Percentiles rank a stretch among this genome's conserved stretches.
Evolutionary conservation across 257 asterid species (phyloP).

Genomic region (Capsicum chinense): DNA sequence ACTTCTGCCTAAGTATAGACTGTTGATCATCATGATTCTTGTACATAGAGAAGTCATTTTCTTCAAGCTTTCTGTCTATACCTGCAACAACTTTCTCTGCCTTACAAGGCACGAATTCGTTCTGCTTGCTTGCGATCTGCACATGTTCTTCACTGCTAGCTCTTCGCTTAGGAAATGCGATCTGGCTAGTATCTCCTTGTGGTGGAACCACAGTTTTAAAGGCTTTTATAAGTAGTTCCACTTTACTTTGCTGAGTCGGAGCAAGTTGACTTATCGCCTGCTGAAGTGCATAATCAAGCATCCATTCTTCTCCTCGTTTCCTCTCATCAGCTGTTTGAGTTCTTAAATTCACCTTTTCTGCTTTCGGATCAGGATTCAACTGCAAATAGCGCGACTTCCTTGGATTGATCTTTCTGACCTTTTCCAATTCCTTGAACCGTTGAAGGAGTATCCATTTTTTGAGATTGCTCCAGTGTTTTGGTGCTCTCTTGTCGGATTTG

Average conservation of each 20-base stretch:
- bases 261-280: conserved; percentile 89
- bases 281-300: conserved; percentile 96
- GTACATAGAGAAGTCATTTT: conserved; percentile 10
- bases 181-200: conserved; percentile 54
- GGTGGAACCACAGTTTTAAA: conserved; percentile 85
- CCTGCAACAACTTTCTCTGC: conserved; percentile 23
- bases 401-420: conserved; percentile 68
- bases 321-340: conserved; percentile 66
- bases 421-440: conserved; percentile 81
- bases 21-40: not conserved
- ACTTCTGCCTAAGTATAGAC: not conserved
- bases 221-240: conserved; percentile 85
- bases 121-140: not conserved
- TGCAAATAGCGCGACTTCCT: conserved; percentile 56
- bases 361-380: conserved; percentile 57
- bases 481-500: conserved; percentile 67
- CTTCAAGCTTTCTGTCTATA: not conserved
- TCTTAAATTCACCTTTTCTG: conserved; percentile 65
- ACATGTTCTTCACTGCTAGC: not conserved
- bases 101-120: not conserved
- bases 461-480: conserved; percentile 91
- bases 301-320: conserved; percentile 86
- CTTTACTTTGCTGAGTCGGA: conserved; percentile 87
- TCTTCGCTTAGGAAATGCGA: conserved; percentile 36
- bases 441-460: conserved; percentile 95